These are phyloP conservation scores for Vigna unguiculata DNA, from an alignment of 306 rosid species.

Conservation along the genomic window DNA sequence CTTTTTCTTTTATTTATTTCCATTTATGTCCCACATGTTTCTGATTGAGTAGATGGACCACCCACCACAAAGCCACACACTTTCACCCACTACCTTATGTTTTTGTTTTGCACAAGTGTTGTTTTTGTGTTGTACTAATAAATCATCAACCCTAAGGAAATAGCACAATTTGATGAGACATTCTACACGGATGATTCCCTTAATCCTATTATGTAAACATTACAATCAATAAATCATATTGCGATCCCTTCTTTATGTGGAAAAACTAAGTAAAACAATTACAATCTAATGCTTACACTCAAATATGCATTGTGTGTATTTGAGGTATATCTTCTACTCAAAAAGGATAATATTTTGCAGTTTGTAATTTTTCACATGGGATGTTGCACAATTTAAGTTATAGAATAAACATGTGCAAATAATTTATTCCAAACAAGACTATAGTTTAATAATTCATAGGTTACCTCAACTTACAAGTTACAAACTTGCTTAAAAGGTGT, in stretches of 20 bases:
- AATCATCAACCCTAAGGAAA: background rate
- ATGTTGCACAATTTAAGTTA: constrained; percentile 8
- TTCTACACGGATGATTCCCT: background rate
- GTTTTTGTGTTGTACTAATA: too few species aligned
- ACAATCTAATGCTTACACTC: background rate
- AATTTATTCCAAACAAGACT: background rate
- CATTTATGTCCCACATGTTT: constrained; percentile 28
- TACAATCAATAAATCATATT: too few species aligned
- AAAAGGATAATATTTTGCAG: background rate
- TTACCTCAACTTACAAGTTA: constrained; percentile 1
- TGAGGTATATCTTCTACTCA: background rate
- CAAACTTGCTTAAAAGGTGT: background rate
- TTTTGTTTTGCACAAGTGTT: background rate
- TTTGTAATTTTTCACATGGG: constrained; percentile 33
- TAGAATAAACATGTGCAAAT: constrained; percentile 5
- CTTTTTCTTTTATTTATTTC: constrained; percentile 26
- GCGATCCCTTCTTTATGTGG: too few species aligned
- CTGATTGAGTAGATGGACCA: constrained; percentile 25
- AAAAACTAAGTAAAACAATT: background rate
- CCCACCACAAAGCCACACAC: constrained; percentile 5
- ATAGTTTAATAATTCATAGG: constrained; percentile 10
- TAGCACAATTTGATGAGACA: background rate
- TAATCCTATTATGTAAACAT: background rate
- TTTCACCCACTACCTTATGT: constrained; percentile 28
- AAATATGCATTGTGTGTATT: background rate